Conservation (phyloP, 352 stramenopile species). For the Blastocystis sp. region DNA sequence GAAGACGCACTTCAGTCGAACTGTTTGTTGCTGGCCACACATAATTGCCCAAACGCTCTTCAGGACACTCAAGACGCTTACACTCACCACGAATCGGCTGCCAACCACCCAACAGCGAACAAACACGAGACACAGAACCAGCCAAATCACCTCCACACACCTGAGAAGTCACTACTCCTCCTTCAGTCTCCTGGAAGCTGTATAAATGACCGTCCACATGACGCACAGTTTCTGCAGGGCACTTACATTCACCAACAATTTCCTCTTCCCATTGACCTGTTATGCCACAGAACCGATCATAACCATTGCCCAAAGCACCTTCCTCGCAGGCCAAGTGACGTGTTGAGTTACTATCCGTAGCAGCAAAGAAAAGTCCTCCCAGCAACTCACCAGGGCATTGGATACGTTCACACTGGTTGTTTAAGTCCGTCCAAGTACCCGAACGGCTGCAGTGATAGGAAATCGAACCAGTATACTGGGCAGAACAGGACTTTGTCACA, state of each 20-base stretch:
- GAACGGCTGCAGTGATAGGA: background rate
- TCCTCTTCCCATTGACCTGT: constrained; percentile 17
- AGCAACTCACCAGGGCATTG: background rate
- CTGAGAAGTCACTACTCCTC: background rate
- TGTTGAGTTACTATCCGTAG: constrained; percentile 10
- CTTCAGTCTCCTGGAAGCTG: background rate
- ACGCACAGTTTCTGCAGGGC: constrained; percentile 1
- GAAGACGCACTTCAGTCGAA: background rate
- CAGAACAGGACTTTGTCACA: background rate
- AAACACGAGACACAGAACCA: constrained; percentile 7
- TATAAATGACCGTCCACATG: constrained; percentile 16
- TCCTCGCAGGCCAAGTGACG: background rate
- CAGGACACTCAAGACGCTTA: constrained; percentile 28
- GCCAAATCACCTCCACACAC: background rate
- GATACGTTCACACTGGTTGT: constrained; percentile 28
- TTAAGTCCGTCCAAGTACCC: constrained; percentile 25
- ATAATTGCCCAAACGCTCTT: background rate
- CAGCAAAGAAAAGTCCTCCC: background rate
- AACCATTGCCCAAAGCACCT: constrained; percentile 7
- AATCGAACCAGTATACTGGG: constrained; percentile 14
- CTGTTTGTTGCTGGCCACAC: constrained; percentile 40
- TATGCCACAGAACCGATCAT: constrained; percentile 23
- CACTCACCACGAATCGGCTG: background rate
- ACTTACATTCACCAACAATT: background rate
- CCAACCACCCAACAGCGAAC: background rate